A percentile compares a stretch with the other conserved stretches of the same genome.
Conservation (phyloP, 2,329 filamentous ascomycete species). For the Beauveria medogensis region DNA sequence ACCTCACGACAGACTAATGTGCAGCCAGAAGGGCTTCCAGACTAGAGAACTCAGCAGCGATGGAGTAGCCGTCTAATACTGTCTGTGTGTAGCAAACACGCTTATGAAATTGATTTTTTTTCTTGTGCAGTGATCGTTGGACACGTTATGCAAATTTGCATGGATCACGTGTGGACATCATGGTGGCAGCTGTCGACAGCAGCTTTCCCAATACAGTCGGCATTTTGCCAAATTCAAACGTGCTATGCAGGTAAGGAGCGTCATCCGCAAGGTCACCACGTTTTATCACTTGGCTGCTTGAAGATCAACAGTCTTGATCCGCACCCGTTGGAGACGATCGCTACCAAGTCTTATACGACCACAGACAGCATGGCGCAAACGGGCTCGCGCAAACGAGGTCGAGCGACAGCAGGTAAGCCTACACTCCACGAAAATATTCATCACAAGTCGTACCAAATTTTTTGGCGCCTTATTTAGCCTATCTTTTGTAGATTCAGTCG, state of each 20-base stretch:
- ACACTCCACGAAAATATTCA: not conserved
- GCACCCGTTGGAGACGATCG: not conserved
- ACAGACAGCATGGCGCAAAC: conserved; percentile 6
- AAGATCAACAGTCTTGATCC: not conserved
- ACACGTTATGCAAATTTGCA: not conserved
- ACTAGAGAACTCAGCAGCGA: not conserved
- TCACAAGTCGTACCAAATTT: not conserved
- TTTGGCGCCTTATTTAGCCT: not conserved
- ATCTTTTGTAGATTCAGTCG: not conserved
- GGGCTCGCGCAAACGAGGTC: conserved; percentile 7
- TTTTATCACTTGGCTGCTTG: no score
- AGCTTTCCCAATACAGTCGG: not conserved
- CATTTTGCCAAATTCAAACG: not conserved
- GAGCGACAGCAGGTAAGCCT: not conserved
- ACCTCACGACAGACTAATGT: conserved; percentile 2
- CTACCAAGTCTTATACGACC: not conserved
- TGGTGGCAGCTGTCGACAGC: not conserved
- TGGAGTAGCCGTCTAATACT: not conserved
- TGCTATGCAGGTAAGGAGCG: not conserved
- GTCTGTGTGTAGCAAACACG: conserved; percentile 1
- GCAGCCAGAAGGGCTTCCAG: not conserved
- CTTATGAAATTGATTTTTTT: not conserved
- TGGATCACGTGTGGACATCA: not conserved
- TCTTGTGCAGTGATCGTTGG: not conserved
- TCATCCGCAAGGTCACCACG: no score